phyloP scores from a whole-genome alignment of 352 stramenopile genomes.

The Globisporangium solare region DNA sequence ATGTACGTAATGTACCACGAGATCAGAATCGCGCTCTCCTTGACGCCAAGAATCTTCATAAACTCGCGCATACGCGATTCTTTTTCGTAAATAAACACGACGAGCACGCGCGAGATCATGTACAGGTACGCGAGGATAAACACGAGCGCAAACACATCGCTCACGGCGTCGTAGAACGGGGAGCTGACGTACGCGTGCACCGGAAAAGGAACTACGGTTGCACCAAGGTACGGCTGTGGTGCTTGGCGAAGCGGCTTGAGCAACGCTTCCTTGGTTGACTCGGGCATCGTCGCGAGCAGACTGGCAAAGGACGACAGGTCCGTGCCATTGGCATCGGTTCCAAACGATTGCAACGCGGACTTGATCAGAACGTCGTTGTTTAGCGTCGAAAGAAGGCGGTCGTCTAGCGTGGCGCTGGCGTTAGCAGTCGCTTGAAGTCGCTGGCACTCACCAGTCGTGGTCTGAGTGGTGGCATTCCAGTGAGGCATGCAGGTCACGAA shows the following conservation, averaged over 20 bases:
- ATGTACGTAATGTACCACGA: constrained; percentile 85
- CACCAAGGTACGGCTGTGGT: constrained; percentile 50
- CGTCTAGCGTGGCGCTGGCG: constrained; percentile 24
- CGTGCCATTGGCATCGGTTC: neutral
- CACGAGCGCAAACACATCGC: constrained; percentile 79
- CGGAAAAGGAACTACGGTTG: constrained; percentile 44
- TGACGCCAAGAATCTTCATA: constrained; percentile 93
- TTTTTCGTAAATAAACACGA: constrained; percentile 90
- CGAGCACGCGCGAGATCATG: constrained; percentile 80
- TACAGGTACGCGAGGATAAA: constrained; percentile 92
- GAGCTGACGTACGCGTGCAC: constrained; percentile 47
- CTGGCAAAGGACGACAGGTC: constrained; percentile 14
- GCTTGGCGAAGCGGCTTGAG: constrained; percentile 46
- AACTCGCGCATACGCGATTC: constrained; percentile 88
- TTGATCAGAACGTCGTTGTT: constrained; percentile 43
- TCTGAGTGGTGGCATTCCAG: constrained; percentile 33
- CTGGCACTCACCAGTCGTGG: constrained; percentile 37
- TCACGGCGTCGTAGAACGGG: constrained; percentile 75
- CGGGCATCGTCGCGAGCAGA: constrained; percentile 20
- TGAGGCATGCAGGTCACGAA: constrained; percentile 55
- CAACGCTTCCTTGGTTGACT: constrained; percentile 30
- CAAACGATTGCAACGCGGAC: constrained; percentile 17
- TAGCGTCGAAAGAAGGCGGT: constrained; percentile 27
- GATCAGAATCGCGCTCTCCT: constrained; percentile 51
- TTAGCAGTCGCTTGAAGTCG: constrained; percentile 28